A percentile compares a stretch with the other conserved stretches of the same genome.
Evolutionary conservation across 2,329 filamentous ascomycete genomes (phyloP).

Genomic region (Canariomyces notabilis): DNA sequence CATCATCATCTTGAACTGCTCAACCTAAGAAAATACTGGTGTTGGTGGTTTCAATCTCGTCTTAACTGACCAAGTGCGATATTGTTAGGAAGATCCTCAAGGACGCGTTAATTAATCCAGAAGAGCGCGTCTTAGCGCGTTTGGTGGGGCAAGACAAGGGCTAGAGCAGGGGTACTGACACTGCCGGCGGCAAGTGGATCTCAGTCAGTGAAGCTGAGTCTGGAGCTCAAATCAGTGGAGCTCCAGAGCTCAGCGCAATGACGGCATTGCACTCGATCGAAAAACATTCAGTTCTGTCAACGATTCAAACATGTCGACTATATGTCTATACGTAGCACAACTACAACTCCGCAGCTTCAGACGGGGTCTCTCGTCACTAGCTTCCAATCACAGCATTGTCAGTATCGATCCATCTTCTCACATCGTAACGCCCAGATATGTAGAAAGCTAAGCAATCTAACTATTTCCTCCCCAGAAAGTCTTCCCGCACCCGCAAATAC

Average conservation of each 20-base stretch:
- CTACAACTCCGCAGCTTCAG: conserved; percentile 21
- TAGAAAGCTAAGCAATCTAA: conserved; percentile 9
- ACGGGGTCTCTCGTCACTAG: conserved; percentile 42
- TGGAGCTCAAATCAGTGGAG: too few species aligned
- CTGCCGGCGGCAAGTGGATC: conserved; percentile 9
- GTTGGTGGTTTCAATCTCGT: not conserved
- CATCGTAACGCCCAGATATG: not conserved
- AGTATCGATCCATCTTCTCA: conserved; percentile 30
- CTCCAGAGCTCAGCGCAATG: conserved; percentile 2
- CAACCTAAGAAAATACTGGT: not conserved
- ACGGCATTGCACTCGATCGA: conserved; percentile 5
- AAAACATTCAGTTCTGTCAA: not conserved
- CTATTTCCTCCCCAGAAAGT: conserved; percentile 46
- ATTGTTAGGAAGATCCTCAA: not conserved
- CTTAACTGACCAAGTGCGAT: not conserved
- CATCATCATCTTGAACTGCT: conserved; percentile 21
- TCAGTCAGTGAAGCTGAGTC: too few species aligned
- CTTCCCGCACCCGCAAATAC: conserved; percentile 44
- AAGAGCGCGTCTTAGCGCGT: conserved; percentile 18
- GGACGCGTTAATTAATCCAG: conserved; percentile 21
- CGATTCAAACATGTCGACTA: conserved; percentile 29
- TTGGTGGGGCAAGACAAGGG: conserved; percentile 14
- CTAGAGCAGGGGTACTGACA: not conserved
- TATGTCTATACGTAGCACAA: conserved; percentile 26
- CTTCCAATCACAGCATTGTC: conserved; percentile 51